phyloP scores from a whole-genome alignment of 768 basidiomycete genomes.

The Paxillus rubicundulus region DNA sequence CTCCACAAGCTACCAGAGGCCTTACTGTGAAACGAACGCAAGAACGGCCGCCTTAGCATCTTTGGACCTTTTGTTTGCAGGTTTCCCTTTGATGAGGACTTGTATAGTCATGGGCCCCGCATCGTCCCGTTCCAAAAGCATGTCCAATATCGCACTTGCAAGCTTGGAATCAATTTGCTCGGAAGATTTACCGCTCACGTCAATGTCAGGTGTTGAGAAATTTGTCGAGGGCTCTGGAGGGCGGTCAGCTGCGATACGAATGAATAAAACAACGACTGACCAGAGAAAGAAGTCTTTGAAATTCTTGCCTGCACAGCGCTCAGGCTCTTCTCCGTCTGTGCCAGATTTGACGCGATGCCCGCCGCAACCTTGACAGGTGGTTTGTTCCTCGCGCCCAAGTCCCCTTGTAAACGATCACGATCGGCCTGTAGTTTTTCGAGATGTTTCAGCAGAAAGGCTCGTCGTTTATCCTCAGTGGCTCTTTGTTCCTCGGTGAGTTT shows the following conservation, averaged over 20 bases:
- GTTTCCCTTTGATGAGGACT: constrained; percentile 1
- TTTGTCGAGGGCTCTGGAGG: constrained; percentile 8
- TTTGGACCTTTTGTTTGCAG: neutral
- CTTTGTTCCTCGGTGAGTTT: constrained; percentile 23
- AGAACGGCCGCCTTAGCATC: constrained; percentile 5
- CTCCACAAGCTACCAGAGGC: neutral
- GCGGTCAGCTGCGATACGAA: constrained; percentile 1
- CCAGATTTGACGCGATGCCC: constrained; percentile 14
- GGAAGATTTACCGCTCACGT: neutral
- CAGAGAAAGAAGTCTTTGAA: constrained; percentile 19
- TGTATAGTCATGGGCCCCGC: constrained; percentile 16
- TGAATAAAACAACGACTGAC: constrained; percentile 2
- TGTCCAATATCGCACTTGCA: constrained; percentile 7
- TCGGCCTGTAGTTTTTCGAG: constrained; percentile 13
- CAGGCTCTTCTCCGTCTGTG: constrained; percentile 13
- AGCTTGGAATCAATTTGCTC: constrained; percentile 3
- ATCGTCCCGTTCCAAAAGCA: constrained; percentile 13
- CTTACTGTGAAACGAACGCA: constrained; percentile 18
- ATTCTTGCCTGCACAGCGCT: constrained; percentile 11
- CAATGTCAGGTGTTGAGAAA: neutral
- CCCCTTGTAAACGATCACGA: neutral
- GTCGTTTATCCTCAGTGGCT: constrained; percentile 19
- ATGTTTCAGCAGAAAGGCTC: constrained; percentile 17
- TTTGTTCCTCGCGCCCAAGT: constrained; percentile 7
- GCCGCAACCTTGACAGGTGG: neutral